These are phyloP conservation scores for Cryptosporidium canis DNA, from an alignment of 169 alveolate genomes.

Conservation along the genomic window DNA sequence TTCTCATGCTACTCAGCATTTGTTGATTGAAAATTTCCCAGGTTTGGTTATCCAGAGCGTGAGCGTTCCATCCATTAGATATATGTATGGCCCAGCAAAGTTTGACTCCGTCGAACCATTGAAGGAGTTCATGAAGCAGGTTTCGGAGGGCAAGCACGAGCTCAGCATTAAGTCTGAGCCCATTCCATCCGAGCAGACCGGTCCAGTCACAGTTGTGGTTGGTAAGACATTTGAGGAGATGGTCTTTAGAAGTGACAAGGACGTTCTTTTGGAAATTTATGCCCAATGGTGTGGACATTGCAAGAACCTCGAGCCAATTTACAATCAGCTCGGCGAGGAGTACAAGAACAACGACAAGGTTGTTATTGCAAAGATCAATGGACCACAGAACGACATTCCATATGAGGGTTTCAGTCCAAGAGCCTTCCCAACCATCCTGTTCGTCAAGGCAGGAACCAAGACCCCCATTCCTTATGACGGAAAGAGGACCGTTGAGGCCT, in stretches of 20 bases:
- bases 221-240: conserved; percentile 83
- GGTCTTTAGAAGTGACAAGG: conserved; percentile 85
- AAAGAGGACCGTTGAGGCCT: conserved; percentile 69
- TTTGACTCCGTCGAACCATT: conserved; percentile 74
- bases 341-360: conserved; percentile 80
- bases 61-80: conserved; percentile 69
- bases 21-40: conserved; percentile 76
- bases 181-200: conserved; percentile 86
- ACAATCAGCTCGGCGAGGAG: conserved; percentile 78
- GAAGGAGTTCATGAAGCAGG: conserved; percentile 82
- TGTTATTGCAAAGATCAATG: conserved; percentile 92
- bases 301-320: conserved; percentile 89
- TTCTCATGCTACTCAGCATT: conserved; percentile 77
- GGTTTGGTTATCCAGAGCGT: conserved; percentile 75
- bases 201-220: conserved; percentile 85
- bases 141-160: conserved; percentile 82
- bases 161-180: conserved; percentile 89
- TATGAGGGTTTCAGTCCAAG: conserved; percentile 74
- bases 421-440: conserved; percentile 77
- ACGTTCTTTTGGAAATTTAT: conserved; percentile 92
- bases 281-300: conserved; percentile 99
- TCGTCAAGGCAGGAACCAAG: conserved; percentile 74
- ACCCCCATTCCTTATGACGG: conserved; percentile 74
- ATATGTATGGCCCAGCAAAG: conserved; percentile 69
- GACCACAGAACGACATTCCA: conserved; percentile 88